Base-by-base conservation (phyloP, 2,329 filamentous ascomycete species). In the Xylaria arbuscula region DNA sequence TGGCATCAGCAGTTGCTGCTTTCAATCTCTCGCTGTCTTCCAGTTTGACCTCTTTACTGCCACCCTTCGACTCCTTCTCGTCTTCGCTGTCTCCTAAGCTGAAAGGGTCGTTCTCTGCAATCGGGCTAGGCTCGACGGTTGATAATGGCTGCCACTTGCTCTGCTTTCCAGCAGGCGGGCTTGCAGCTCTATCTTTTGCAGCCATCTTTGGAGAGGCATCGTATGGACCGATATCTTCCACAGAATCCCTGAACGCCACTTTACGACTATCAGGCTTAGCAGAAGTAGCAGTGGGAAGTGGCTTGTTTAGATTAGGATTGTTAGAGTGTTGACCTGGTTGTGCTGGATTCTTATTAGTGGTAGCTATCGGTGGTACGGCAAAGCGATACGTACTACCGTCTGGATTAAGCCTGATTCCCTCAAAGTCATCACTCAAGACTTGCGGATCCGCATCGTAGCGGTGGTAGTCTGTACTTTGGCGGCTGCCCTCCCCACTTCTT, bases 131-230 rank as follows among this genome's bases (percentile, higher is more conserved):
- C 72, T 97, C 93, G 15, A 98, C 89, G 0, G 91, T 87, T 13
- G 94, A 93, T 74, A 99, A 83, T 10, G 96, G 95, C 80, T 99
- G 95, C 96, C 96, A 99, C 83, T 99, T 99, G 87, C 94, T 98
- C 54, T 88, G 81, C 82, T 94, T 96, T 72, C 85, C 84, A n/a
- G 83, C 79, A 28, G 75, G 76, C 51, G 81, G 77, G 24, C 78
- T 78, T 40, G 81, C 76, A 36, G 79, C 76, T 68, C 73, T 81
- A 77, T 85, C 88, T 80, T 85, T 89, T 72, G 83, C 83, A 34
- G 80, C 85, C 61, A 83, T 82, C 78, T 78, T 85, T 38, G 90
- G 87, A 58, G 89, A 89, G 11, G 87, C 84, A 66, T 90, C 88
- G 78, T 97, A 96, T 67, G 92, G 89, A 73, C 91, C 85, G 62